A percentile compares a stretch with the other conserved stretches of the same genome.
phyloP scores from a whole-genome alignment of 805 yeast species.

The Sugiyamaella boreocaroliniensis region DNA sequence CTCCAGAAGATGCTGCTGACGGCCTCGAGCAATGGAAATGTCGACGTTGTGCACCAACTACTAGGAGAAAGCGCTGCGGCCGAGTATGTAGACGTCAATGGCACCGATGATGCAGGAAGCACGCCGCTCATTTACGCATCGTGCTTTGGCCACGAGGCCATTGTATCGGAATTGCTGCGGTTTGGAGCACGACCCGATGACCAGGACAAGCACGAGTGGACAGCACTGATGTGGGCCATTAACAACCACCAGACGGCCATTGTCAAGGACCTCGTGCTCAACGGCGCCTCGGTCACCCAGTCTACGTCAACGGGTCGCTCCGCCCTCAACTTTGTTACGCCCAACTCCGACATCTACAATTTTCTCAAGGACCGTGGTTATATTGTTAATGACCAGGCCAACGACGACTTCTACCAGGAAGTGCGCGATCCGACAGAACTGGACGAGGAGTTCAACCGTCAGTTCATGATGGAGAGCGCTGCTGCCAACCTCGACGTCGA shows the following conservation, averaged over 20 bases:
- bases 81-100: slow-evolving; percentile 27
- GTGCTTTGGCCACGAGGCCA: slow-evolving; percentile 35
- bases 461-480: slow-evolving; percentile 26
- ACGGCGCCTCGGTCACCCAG: slow-evolving; percentile 49
- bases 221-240: slow-evolving; percentile 81
- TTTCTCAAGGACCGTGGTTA: slow-evolving; percentile 41
- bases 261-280: slow-evolving; percentile 49
- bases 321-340: slow-evolving; percentile 53
- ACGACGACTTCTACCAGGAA: slow-evolving; percentile 24
- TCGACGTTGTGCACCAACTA: slow-evolving; percentile 24
- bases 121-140: slow-evolving; percentile 35
- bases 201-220: slow-evolving; percentile 36
- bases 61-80: slow-evolving; percentile 23
- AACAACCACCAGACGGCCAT: slow-evolving; percentile 51
- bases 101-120: slow-evolving; percentile 33
- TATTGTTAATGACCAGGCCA: slow-evolving; percentile 10
- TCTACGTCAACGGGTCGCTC: slow-evolving; percentile 38
- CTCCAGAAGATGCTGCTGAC: slow-evolving; percentile 29
- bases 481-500: slow-evolving; percentile 29
- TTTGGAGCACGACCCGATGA: slow-evolving; percentile 32
- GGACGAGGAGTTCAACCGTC: slow-evolving; percentile 18
- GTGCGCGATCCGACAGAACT: slow-evolving; percentile 13
- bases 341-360: slow-evolving; percentile 50
- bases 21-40: slow-evolving; percentile 34
- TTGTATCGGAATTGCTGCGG: slow-evolving; percentile 31